phyloP scores from a whole-genome alignment of 2,329 filamentous ascomycete genomes.

The Biscogniauxia sp. region DNA sequence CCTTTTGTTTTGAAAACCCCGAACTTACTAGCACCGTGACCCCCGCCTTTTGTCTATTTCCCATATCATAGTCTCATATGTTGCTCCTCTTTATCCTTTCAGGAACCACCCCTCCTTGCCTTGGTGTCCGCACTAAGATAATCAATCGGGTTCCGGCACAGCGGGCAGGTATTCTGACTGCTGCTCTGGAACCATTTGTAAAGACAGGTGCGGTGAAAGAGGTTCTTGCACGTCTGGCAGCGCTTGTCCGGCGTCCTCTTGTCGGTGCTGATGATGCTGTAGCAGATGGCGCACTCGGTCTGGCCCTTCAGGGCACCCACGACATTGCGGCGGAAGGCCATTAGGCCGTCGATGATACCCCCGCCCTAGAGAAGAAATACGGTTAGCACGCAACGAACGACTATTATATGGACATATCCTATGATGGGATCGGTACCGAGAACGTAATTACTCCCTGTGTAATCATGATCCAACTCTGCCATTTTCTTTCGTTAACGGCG shows the following conservation, averaged over 20 bases:
- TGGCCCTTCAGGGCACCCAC: conserved; percentile 87
- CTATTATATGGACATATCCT: background rate
- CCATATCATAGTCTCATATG: too few species aligned
- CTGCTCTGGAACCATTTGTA: conserved; percentile 98
- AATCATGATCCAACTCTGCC: conserved; percentile 85
- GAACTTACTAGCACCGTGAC: too few species aligned
- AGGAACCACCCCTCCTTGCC: conserved; percentile 15
- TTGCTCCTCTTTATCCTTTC: background rate
- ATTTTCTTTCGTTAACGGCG: conserved; percentile 85
- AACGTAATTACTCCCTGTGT: conserved; percentile 93
- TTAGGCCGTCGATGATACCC: conserved; percentile 80
- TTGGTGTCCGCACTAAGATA: conserved; percentile 40
- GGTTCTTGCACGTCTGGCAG: conserved; percentile 89
- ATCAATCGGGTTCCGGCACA: conserved; percentile 86
- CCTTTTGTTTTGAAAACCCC: too few species aligned
- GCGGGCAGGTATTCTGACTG: conserved; percentile 84
- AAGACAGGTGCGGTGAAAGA: conserved; percentile 86
- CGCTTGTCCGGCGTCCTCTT: conserved; percentile 88
- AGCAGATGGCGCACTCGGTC: conserved; percentile 94
- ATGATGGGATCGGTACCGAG: conserved; percentile 48
- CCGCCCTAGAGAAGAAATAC: conserved; percentile 56
- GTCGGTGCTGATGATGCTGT: conserved; percentile 86
- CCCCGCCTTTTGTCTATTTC: too few species aligned
- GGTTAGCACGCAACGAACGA: conserved; percentile 5
- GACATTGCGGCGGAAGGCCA: conserved; percentile 84